Percentiles rank a stretch among this genome's conserved stretches.
Evolutionary conservation across 2,329 filamentous ascomycete species (phyloP).

Genomic region (Colletotrichum sp.): DNA sequence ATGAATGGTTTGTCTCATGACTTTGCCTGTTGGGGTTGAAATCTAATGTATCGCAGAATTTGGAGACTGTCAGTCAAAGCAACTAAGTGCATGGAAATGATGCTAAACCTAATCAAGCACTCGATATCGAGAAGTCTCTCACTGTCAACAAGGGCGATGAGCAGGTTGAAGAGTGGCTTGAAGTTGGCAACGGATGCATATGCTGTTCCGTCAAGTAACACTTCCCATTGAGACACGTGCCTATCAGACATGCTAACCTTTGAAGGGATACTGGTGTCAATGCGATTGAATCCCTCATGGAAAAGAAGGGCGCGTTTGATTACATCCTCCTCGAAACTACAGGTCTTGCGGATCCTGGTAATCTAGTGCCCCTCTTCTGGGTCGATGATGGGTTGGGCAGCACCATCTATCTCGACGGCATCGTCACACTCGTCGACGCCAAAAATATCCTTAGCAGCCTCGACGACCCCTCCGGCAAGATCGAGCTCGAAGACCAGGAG

Average conservation of each 20-base stretch:
- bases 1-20: slow-evolving; percentile 71
- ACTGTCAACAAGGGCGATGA: slow-evolving; percentile 86
- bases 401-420: slow-evolving; percentile 95
- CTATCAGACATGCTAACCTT: slow-evolving; percentile 25
- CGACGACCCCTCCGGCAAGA: slow-evolving; percentile 69
- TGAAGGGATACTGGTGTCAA: slow-evolving; percentile 86
- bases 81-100: neutral
- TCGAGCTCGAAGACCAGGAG: slow-evolving; percentile 38
- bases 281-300: slow-evolving; percentile 95
- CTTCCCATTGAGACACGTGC: neutral
- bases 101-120: slow-evolving; percentile 55
- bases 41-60: slow-evolving; percentile 65
- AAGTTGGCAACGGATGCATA: slow-evolving; percentile 95
- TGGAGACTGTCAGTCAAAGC: slow-evolving; percentile 69
- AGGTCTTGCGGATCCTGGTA: slow-evolving; percentile 92
- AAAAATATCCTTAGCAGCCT: slow-evolving; percentile 87
- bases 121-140: slow-evolving; percentile 95
- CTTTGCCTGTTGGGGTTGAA: neutral
- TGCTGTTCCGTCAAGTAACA: slow-evolving; percentile 93
- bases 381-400: slow-evolving; percentile 94
- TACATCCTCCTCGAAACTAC: slow-evolving; percentile 98
- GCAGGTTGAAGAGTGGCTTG: slow-evolving; percentile 91
- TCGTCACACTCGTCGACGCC: slow-evolving; percentile 93
- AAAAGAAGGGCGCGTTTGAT: slow-evolving; percentile 90
- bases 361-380: slow-evolving; percentile 96